These are phyloP conservation scores for Ceratobasidium sp. DNA, from an alignment of 1,284 basidiomycete species.

Conservation along the genomic window DNA sequence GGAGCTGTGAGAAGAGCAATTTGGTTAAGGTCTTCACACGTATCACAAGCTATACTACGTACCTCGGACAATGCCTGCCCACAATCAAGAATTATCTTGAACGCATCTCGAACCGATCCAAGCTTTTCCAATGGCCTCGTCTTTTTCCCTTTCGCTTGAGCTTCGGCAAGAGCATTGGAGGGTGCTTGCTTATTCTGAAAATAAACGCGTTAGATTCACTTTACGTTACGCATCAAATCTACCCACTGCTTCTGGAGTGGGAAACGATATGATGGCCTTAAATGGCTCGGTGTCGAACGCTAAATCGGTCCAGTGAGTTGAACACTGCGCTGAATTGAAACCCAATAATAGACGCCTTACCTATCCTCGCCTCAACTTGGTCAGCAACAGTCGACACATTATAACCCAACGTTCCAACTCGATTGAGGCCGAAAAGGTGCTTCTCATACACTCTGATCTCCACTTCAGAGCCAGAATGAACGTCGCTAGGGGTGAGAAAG, in stretches of 20 bases:
- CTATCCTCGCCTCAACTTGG: not conserved
- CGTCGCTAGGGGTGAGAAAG: too few species aligned
- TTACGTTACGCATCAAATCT: not conserved
- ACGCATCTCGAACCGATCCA: not conserved
- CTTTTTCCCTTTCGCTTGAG: not conserved
- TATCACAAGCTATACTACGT: not conserved
- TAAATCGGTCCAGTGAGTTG: not conserved
- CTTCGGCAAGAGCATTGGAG: not conserved
- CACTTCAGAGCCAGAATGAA: not conserved
- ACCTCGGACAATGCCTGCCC: not conserved
- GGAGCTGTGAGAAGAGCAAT: not conserved
- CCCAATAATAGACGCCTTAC: not conserved
- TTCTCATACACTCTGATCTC: not conserved
- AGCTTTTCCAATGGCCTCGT: not conserved
- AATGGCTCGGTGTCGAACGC: not conserved
- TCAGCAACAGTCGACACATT: not conserved
- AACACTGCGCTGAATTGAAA: not conserved
- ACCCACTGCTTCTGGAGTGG: not conserved
- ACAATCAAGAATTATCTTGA: not conserved
- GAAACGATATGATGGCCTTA: not conserved
- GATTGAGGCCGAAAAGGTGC: not conserved
- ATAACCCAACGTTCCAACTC: not conserved
- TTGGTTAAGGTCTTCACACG: not conserved
- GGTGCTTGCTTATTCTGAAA: not conserved
- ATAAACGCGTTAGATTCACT: not conserved